Evolutionary conservation across 2,329 filamentous ascomycete species (phyloP).

Genomic region (Cladophialophora chaetospira): DNA sequence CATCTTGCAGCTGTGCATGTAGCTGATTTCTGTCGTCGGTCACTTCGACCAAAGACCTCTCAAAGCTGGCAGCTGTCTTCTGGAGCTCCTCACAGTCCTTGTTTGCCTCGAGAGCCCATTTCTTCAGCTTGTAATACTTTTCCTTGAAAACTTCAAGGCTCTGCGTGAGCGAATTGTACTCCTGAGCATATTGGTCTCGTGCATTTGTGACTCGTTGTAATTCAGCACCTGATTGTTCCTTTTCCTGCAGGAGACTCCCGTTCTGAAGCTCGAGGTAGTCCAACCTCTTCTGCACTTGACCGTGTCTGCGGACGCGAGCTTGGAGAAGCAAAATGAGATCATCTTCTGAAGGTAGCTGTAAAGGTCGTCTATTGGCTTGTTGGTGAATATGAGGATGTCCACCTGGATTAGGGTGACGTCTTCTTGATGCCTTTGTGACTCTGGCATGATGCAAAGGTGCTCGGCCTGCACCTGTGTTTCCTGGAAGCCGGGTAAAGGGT

Average conservation of each 20-base stretch:
- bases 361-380: background rate
- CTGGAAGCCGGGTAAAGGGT: too few relatives aligned
- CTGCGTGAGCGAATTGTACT: conserved; percentile 8
- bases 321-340: conserved; percentile 29
- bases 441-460: background rate
- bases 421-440: conserved; percentile 3
- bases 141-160: conserved; percentile 19
- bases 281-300: conserved; percentile 6
- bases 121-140: conserved; percentile 30
- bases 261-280: conserved; percentile 19
- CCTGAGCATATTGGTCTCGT: conserved; percentile 11
- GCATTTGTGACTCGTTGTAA: conserved; percentile 6
- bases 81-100: conserved; percentile 27
- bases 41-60: conserved; percentile 1
- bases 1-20: conserved; percentile 7
- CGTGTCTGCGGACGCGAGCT: conserved; percentile 18
- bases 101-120: conserved; percentile 29
- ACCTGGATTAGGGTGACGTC: background rate
- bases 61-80: conserved; percentile 10
- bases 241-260: conserved; percentile 3
- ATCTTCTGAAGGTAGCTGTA: conserved; percentile 24
- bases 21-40: conserved; percentile 19
- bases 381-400: background rate
- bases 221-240: conserved; percentile 7
- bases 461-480: background rate